Conservation (phyloP, 108 stramenopile species). For the Skeletonema menzelii region DNA sequence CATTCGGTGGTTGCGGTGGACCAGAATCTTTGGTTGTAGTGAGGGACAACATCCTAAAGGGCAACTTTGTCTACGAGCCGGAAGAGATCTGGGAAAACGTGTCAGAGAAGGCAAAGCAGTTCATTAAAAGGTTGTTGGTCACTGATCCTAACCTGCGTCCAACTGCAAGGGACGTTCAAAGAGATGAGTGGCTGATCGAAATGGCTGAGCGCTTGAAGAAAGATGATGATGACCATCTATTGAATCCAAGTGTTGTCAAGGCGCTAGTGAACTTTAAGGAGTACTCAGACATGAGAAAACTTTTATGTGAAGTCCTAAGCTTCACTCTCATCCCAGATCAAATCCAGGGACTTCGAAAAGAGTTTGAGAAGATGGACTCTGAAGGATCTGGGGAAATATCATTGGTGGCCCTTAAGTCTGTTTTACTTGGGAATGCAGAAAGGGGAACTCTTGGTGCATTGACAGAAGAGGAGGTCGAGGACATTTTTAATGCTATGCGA, state of each 20-base stretch:
- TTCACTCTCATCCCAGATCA: conserved; percentile 86
- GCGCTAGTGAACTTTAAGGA: conserved; percentile 76
- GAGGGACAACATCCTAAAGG: conserved; percentile 56
- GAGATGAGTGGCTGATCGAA: conserved; percentile 65
- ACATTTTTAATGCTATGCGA: conserved; percentile 73
- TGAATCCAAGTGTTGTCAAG: conserved; percentile 67
- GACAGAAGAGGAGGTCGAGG: conserved; percentile 75
- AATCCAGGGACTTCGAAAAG: conserved; percentile 64
- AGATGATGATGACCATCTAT: conserved; percentile 27
- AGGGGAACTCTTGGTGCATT: conserved; percentile 60
- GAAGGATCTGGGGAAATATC: conserved; percentile 82
- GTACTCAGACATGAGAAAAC: conserved; percentile 77
- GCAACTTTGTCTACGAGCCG: conserved; percentile 66
- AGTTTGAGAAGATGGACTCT: conserved; percentile 80
- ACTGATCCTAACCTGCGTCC: conserved; percentile 68
- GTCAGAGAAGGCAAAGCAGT: conserved; percentile 63
- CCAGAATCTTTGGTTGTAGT: conserved; percentile 60
- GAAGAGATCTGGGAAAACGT: conserved; percentile 75
- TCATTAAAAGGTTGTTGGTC: conserved; percentile 66
- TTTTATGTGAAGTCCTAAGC: conserved; percentile 79
- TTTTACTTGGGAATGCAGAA: conserved; percentile 65
- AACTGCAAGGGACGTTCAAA: conserved; percentile 67
- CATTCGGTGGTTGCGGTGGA: conserved; percentile 87
- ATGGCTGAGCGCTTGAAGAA: conserved; percentile 34
- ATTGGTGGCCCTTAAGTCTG: conserved; percentile 58